Base-by-base conservation (phyloP, 495 filamentous ascomycete species). In the Penicillium daleae region DNA sequence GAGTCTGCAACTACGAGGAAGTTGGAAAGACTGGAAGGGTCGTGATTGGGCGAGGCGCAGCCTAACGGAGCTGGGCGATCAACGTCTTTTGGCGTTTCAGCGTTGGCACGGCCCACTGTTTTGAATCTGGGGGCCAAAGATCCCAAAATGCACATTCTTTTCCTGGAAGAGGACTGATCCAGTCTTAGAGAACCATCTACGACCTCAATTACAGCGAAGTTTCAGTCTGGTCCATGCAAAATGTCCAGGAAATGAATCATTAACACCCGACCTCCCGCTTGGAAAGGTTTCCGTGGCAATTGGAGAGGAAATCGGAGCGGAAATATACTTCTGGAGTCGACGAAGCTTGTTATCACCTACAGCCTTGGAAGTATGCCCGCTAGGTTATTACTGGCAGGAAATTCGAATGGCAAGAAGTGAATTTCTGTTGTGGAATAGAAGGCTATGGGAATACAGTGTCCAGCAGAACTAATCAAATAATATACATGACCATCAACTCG, bases 401-500 rank as follows among this genome's bases (percentile, higher is more conserved):
- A 54, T 19, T 54, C 15, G 26, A 55, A 55, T 37, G 54, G 12
- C 22, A 29, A 50, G 15, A 5, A 60, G 48, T 33, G 51, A 54
- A 48, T 57, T 55, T 62, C 52, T 63, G 42, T 66, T 53, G 59
- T 53, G 51, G 54, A 54, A 49, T 57, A 64, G 57, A 63, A 49
- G 62, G 59, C 59, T 69, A 57, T 61, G 59, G 62, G 46, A 67
- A 69, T 72, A 70, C 61, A 71, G 46, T 50, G 12, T 69, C 58
- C 56, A 69, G 65, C 37, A 56, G 61, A 62, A 55, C 27, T 56
- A 63, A 57, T 66, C 56, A 60, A 71, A 64, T 77, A 78, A 69
- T 77, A 65, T 77, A 76, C 73, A 77, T 70, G 59, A 46, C 68
- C 65, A 70, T 71, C 62, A 67, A 60, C 17, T 39, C 26, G 27